A percentile compares a stretch with the other conserved stretches of the same genome.
Evolutionary conservation across 179 eudicot genomes (phyloP).

Genomic region (Spinacia oleracea): DNA sequence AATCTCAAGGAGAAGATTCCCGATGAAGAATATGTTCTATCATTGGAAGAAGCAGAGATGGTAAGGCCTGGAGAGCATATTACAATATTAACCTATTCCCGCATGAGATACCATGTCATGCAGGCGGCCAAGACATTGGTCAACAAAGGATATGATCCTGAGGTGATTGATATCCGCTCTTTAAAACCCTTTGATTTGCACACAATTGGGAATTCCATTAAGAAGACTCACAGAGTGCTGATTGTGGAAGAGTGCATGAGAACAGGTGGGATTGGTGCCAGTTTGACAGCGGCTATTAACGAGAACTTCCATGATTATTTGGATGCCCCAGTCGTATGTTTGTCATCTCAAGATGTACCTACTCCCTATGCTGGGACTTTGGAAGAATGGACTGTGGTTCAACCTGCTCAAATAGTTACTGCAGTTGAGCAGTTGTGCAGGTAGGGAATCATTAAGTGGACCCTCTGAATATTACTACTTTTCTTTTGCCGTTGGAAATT

Average conservation of each 20-base stretch:
- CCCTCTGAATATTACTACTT: neutral
- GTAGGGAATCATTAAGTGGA: constrained; percentile 27
- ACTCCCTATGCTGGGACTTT: constrained; percentile 95
- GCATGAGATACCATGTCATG: constrained; percentile 96
- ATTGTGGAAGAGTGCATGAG: constrained; percentile 98
- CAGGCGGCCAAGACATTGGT: constrained; percentile 88
- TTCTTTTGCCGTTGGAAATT: neutral
- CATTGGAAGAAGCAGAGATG: constrained; percentile 96
- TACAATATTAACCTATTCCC: constrained; percentile 81
- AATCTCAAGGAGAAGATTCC: constrained; percentile 90
- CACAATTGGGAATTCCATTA: constrained; percentile 87
- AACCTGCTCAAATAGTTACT: constrained; percentile 87
- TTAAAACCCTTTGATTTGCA: constrained; percentile 82
- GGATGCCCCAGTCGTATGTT: constrained; percentile 80
- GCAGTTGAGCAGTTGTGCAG: constrained; percentile 84
- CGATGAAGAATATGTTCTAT: constrained; percentile 72
- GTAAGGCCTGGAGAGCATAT: constrained; percentile 90
- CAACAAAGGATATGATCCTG: constrained; percentile 93
- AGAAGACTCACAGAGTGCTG: constrained; percentile 87
- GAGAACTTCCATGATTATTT: constrained; percentile 91
- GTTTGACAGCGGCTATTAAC: constrained; percentile 87
- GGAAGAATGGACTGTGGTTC: constrained; percentile 88
- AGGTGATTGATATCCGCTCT: constrained; percentile 91
- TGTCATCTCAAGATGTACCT: constrained; percentile 96
- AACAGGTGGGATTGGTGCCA: constrained; percentile 94